A percentile compares a stretch with the other conserved stretches of the same genome.
Evolutionary conservation across 768 basidiomycete genomes (phyloP).

Genomic region (Suillus alpinus): DNA sequence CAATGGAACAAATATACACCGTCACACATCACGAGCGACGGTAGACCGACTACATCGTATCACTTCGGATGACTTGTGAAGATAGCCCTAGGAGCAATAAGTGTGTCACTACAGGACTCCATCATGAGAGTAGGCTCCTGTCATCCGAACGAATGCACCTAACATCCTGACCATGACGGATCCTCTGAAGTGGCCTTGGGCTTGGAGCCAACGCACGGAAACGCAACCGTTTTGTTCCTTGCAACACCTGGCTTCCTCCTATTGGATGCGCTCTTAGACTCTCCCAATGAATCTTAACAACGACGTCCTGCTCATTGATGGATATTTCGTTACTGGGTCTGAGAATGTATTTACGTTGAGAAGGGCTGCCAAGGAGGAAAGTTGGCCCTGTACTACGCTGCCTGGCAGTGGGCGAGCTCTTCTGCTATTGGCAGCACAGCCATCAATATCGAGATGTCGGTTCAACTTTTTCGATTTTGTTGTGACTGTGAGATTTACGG

Average conservation of each 20-base stretch:
- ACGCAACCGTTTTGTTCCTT: constrained; percentile 4
- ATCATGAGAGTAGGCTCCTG: constrained; percentile 45
- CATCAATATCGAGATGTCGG: not conserved
- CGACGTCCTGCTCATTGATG: not conserved
- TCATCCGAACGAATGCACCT: not conserved
- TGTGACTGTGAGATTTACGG: not conserved
- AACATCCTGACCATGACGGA: not conserved
- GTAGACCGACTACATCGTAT: constrained; percentile 49
- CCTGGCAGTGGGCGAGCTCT: constrained; percentile 29
- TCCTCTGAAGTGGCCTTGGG: too few relatives aligned
- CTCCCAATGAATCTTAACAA: too few relatives aligned
- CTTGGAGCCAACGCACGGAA: constrained; percentile 1
- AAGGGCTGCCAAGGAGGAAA: constrained; percentile 9
- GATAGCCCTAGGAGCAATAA: constrained; percentile 57
- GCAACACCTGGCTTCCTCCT: too few relatives aligned
- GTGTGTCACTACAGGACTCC: constrained; percentile 47
- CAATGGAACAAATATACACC: not conserved
- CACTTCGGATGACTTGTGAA: constrained; percentile 67
- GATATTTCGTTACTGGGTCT: constrained; percentile 43
- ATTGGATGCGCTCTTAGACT: too few relatives aligned
- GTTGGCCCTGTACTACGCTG: constrained; percentile 41
- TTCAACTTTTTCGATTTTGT: not conserved
- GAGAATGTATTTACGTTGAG: constrained; percentile 50
- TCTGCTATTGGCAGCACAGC: constrained; percentile 10
- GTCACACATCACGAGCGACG: not conserved